phyloP scores from a whole-genome alignment of 2,329 filamentous ascomycete species.

The Nothophaeocryptopus gaeumannii region DNA sequence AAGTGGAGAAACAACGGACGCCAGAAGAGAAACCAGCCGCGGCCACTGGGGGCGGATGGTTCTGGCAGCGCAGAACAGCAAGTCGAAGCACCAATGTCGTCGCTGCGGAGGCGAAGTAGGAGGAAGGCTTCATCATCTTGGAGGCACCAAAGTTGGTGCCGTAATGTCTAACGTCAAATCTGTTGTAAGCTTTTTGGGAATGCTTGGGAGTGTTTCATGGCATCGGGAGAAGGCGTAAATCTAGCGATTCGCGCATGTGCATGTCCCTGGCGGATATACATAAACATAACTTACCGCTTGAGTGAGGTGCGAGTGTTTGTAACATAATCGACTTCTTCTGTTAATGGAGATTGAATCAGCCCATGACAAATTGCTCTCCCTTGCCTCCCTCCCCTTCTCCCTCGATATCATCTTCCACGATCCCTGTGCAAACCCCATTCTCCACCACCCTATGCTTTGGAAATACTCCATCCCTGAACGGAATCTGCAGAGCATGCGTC shows the following conservation, averaged over 20 bases:
- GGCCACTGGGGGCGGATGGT: conserved; percentile 29
- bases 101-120: conserved; percentile 6
- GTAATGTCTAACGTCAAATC: conserved; percentile 8
- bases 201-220: not conserved
- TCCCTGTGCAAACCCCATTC: conserved; percentile 1
- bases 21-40: conserved; percentile 16
- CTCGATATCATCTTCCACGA: not conserved
- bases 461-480: conserved; percentile 25
- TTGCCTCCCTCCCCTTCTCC: too few relatives aligned
- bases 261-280: conserved; percentile 7
- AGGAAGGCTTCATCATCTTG: not conserved
- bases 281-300: not conserved
- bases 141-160: not conserved
- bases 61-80: conserved; percentile 33
- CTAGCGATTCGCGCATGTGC: not conserved
- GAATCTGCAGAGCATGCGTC: conserved; percentile 29
- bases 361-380: too few relatives aligned
- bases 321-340: not conserved
- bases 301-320: not conserved
- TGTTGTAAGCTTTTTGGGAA: conserved; percentile 1
- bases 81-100: conserved; percentile 21
- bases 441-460: conserved; percentile 1
- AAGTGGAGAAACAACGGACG: conserved; percentile 8
- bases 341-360: too few relatives aligned
- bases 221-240: not conserved